Base-by-base conservation (phyloP, 2,329 filamentous ascomycete genomes). In the Passalora sequoiae region DNA sequence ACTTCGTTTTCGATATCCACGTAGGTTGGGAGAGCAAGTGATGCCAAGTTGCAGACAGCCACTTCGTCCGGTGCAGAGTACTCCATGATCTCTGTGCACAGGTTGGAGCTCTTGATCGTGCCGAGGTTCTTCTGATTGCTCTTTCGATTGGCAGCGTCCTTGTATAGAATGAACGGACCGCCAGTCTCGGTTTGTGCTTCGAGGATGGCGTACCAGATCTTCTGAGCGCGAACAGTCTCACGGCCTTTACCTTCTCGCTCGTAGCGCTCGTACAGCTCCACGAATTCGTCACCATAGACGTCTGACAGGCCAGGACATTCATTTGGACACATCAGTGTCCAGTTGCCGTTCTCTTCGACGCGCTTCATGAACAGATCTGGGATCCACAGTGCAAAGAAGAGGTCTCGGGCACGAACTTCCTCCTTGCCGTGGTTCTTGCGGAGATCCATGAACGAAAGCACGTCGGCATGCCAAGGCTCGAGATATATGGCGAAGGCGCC, bases 41-140 rank as follows among this genome's bases (percentile, higher is more conserved):
- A 98, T 27, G 92, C 92, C 68, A 98, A 73, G 73, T 98, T 98
- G 77, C 92, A 98, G 46, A 97, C 92, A 57, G 92, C 92, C 38
- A 98, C 92, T 78, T 98, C 92, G 69, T 98, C 92, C 25, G 92
- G 91, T 25, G 92, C 88, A 54, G 77, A 94, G 76, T 96, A 98
- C 74, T 98, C 92, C 54, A 98, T 80, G 60, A 98, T 98, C 71
- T 98, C 92, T 38, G 91, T 97, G 81, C 92, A 98, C 37, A 98
- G 77, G 70, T 98, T 98, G 63, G 92, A 98, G 77, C 88, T 96
- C 69, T 89, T 89, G 60, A 98, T 98, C 51, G 89, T 96, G 55
- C 92, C 92, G 22, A 98, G 78, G 72, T 98, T 98, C 84, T 98
- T 97, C 75, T 98, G 92, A 80, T 98, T 98, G 77, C 89, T 96